phyloP scores from a whole-genome alignment of 257 asterid genomes.

The Nyctanthes arbortristis region DNA sequence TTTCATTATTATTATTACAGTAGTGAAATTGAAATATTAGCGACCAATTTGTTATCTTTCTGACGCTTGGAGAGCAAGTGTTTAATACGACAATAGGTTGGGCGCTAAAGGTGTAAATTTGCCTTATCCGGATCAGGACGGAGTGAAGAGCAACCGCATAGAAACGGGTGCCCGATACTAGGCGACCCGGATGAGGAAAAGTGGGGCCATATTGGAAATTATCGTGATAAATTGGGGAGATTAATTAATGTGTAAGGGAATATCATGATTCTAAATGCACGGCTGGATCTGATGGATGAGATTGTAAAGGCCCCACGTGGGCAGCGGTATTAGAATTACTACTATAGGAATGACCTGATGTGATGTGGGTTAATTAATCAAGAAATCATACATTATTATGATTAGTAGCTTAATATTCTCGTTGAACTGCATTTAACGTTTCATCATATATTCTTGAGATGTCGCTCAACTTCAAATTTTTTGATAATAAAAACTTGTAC shows the following conservation, averaged over 20 bases:
- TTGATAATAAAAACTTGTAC: too few relatives aligned
- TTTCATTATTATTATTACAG: too few relatives aligned
- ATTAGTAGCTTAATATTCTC: too few relatives aligned
- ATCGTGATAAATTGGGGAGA: neutral
- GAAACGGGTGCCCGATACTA: constrained; percentile 27
- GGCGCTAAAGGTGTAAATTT: neutral
- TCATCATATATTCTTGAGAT: too few relatives aligned
- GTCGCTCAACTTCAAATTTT: too few relatives aligned
- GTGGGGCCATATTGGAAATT: neutral
- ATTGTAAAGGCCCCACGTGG: constrained; percentile 41
- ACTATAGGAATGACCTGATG: constrained; percentile 28
- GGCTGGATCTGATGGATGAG: constrained; percentile 50
- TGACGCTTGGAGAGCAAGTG: neutral
- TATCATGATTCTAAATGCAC: constrained; percentile 52
- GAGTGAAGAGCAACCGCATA: constrained; percentile 45
- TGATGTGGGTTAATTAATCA: constrained; percentile 33
- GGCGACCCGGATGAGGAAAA: constrained; percentile 25
- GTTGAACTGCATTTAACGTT: too few relatives aligned
- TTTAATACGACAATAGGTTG: neutral
- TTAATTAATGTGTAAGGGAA: constrained; percentile 27
- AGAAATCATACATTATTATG: constrained; percentile 18
- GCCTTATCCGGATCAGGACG: constrained; percentile 43
- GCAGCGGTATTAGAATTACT: constrained; percentile 2
- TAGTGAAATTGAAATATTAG: neutral
- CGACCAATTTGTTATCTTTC: neutral